Percentiles rank a stretch among this genome's conserved stretches.
Conservation (phyloP, 495 filamentous ascomycete genomes). For the Wilcoxina mikolae region DNA sequence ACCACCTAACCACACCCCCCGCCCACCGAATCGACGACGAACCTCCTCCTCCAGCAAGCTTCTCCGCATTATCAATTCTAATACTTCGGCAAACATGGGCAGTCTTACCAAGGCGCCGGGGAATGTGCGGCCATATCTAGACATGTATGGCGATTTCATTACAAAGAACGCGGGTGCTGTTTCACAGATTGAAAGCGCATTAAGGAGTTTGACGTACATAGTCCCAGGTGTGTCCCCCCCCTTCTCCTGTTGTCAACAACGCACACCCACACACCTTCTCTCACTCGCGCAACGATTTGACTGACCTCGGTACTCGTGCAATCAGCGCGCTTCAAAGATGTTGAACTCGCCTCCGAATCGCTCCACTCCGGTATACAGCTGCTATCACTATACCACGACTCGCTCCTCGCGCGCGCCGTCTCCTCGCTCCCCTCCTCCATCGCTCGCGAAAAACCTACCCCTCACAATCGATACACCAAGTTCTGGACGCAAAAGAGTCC, state of each 20-base stretch:
- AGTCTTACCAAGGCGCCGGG: too few relatives aligned
- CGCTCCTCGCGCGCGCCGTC: constrained; percentile 54
- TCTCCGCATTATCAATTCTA: too few relatives aligned
- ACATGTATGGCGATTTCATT: constrained; percentile 70
- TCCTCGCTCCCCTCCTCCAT: constrained; percentile 32
- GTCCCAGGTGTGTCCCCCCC: constrained; percentile 51
- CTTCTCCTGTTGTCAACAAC: background rate
- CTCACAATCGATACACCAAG: constrained; percentile 77
- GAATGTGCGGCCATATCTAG: background rate
- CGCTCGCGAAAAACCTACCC: constrained; percentile 43
- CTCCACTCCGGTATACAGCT: constrained; percentile 79
- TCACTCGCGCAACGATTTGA: background rate
- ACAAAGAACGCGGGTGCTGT: constrained; percentile 85
- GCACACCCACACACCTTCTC: background rate
- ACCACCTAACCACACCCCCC: too few relatives aligned
- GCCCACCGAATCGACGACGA: too few relatives aligned
- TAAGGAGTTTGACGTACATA: constrained; percentile 86
- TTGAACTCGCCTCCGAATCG: constrained; percentile 85
- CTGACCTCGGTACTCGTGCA: constrained; percentile 13
- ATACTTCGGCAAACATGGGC: too few relatives aligned
- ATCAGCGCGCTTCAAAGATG: constrained; percentile 76
- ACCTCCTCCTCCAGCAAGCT: too few relatives aligned
- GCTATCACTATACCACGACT: constrained; percentile 86
- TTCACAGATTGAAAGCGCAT: constrained; percentile 78
- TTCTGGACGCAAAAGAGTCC: constrained; percentile 68